Base-by-base conservation (phyloP, 2,329 filamentous ascomycete genomes). In the Dothistroma pini region DNA sequence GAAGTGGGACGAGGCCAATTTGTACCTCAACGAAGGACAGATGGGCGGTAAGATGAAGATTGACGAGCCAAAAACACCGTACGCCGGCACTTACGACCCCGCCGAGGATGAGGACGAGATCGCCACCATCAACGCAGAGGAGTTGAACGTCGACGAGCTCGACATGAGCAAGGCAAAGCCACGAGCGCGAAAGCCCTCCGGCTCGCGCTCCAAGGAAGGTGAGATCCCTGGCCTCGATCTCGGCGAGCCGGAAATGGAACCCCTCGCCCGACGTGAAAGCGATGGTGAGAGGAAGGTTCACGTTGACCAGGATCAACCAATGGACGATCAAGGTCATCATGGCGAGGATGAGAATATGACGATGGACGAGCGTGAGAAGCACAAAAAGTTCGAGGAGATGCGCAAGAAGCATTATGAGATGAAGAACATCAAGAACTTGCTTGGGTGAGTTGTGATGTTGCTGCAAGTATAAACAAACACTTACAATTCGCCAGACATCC, bases 391-490 rank as follows among this genome's bases (percentile, higher is more conserved):
- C 75, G 93, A 97, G 79, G 83, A 90, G 78, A 83, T 91, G 81
- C 86, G 95, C 72, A 97, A 95, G 86, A 93, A 88, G 80, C 95
- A 99, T 77, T 99, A 99, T 77, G 95, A 99, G 82, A 99, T 99
- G 95, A 91, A 86, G 79, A 89, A 95, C 72, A 92, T 97, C 61
- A 96, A 95, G 71, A 85, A 88, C 71, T 78, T 97, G 57, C 84
- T 99, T 66, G 93, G 91, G 86, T 88, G 76, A 67, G 81, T 77
- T 6, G 31, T 32, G 25, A 32, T 12, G 25, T 56, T 47, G 50
- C 41, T 44, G 54, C n/a, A 14, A 10, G 50, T 29, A 31, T 22
- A n/a, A 41, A 60, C 50, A 19, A 31, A 19, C n/a, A 31, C 62
- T 69, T 53, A 68, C 62, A 14, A 57, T 14, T 34, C 54, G 25